Evolutionary conservation across 371 early-diverging fungal genomes (phyloP), one percentile per base, ranked within the genome.

Genomic region (Apophysomyces trapeziformis): DNA sequence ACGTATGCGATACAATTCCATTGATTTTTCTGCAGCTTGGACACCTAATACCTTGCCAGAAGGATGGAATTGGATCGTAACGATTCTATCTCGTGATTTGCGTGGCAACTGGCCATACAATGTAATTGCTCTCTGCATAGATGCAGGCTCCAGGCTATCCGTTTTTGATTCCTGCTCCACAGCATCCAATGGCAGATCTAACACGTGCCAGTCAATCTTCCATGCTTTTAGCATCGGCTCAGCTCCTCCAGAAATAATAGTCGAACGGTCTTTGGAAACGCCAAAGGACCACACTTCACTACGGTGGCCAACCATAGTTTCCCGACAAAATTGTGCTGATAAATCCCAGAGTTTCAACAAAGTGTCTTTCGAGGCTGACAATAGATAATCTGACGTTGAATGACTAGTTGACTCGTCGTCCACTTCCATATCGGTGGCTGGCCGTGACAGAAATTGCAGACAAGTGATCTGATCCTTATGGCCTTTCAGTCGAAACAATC

Each of bases 311-410:
- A 95, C 92, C 39, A 96, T 67, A 18, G 98, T 99, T 71, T 99
- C 96, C 58, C 96, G 90, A 74, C 99, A 99, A 72, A 93, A 94
- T 71, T 91, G 91, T 18, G 94, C 92, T 45, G 90, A 84, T 57
- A 98, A 78, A 75, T 98, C 98, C 98, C 98, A 99, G 47, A 96
- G 74, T 80, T 97, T 97, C 65, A 99, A 76, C 71, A 96, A 85
- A 13, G 97, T 94, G 77, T 99, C 99, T 76, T 98, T 99, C 61
- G 95, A 93, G 36, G 90, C 78, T 12, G 94, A 94, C 21, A 98
- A 69, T 44, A 98, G 66, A 67, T 94, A 94, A 12, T 92, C 91
- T 38, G 80, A 80, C 4, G 56, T 65, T 2, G 78, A 71, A 26
- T 74, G 65, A 26, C 74, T 69, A 1, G 77, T 80, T 32, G 80